Evolutionary conservation across 768 basidiomycete species (phyloP).

Genomic region (Podaxis mareebaensis): DNA sequence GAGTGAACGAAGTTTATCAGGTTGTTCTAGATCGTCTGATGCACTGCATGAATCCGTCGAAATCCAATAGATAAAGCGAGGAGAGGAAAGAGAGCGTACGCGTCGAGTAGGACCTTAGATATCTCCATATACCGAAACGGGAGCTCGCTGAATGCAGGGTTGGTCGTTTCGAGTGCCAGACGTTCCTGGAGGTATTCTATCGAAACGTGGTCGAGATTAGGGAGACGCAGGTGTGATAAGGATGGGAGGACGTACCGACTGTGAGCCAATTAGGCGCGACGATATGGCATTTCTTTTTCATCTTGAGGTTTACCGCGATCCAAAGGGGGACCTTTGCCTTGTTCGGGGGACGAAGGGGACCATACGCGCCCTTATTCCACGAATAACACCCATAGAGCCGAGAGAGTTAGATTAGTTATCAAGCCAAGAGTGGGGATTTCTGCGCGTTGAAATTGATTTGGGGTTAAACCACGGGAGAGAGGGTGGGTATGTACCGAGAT

Average conservation of each 20-base stretch:
- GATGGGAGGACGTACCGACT: constrained; percentile 57
- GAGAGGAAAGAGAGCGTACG: constrained; percentile 51
- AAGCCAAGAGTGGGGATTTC: neutral
- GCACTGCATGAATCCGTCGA: constrained; percentile 51
- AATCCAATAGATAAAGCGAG: neutral
- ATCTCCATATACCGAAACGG: constrained; percentile 91
- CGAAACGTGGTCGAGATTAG: neutral
- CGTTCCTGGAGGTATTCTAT: constrained; percentile 81
- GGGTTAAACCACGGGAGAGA: constrained; percentile 17
- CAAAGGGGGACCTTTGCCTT: constrained; percentile 89
- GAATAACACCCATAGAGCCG: neutral
- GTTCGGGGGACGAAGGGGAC: constrained; percentile 87
- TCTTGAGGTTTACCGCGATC: constrained; percentile 93
- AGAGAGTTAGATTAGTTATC: neutral
- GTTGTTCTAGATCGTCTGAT: constrained; percentile 82
- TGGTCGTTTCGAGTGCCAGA: constrained; percentile 71
- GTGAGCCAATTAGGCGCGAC: constrained; percentile 88
- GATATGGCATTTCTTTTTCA: constrained; percentile 94
- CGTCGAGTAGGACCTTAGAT: constrained; percentile 89
- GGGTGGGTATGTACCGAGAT: constrained; percentile 64
- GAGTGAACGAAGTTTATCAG: constrained; percentile 81
- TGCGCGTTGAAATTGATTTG: constrained; percentile 18
- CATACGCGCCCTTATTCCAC: constrained; percentile 75
- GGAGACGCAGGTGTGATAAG: neutral
- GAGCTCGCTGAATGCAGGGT: constrained; percentile 72